A percentile compares a stretch with the other conserved stretches of the same genome.
phyloP scores from a whole-genome alignment of 2,329 filamentous ascomycete species.

The Fusarium sp. region DNA sequence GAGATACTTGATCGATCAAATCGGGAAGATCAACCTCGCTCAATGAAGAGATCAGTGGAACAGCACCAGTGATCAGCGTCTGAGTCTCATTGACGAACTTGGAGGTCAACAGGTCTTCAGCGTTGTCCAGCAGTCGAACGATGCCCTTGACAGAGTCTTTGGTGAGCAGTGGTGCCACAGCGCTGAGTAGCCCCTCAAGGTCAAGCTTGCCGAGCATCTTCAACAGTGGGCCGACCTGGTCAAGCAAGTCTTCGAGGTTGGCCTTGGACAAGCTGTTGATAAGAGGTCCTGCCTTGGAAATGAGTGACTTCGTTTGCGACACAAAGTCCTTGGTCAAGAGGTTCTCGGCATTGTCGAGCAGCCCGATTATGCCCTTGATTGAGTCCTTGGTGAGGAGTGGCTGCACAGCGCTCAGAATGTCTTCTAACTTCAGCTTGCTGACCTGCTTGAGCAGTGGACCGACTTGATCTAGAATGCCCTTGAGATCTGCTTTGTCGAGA shows the following conservation, averaged over 20 bases:
- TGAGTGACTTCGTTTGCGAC: constrained; percentile 44
- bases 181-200: constrained; percentile 47
- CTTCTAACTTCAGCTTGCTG: constrained; percentile 51
- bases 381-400: constrained; percentile 51
- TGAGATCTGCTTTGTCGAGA: constrained; percentile 52
- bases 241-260: constrained; percentile 51
- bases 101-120: constrained; percentile 46
- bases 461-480: constrained; percentile 49
- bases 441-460: constrained; percentile 52
- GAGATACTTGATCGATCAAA: constrained; percentile 47
- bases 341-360: constrained; percentile 51
- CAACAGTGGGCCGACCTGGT: constrained; percentile 53
- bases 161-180: constrained; percentile 48
- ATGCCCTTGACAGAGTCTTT: constrained; percentile 49
- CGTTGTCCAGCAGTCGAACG: constrained; percentile 50
- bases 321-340: constrained; percentile 50
- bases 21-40: constrained; percentile 44
- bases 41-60: constrained; percentile 42
- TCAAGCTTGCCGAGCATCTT: constrained; percentile 50
- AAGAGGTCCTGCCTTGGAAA: constrained; percentile 50
- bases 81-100: constrained; percentile 50
- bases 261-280: constrained; percentile 51
- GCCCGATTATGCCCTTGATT: constrained; percentile 50
- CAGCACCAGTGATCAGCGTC: constrained; percentile 47
- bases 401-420: constrained; percentile 46